Percentiles rank a stretch among this genome's conserved stretches.
Conservation (phyloP, 1,284 basidiomycete species). For the Cryptococcus maquisensis region DNA sequence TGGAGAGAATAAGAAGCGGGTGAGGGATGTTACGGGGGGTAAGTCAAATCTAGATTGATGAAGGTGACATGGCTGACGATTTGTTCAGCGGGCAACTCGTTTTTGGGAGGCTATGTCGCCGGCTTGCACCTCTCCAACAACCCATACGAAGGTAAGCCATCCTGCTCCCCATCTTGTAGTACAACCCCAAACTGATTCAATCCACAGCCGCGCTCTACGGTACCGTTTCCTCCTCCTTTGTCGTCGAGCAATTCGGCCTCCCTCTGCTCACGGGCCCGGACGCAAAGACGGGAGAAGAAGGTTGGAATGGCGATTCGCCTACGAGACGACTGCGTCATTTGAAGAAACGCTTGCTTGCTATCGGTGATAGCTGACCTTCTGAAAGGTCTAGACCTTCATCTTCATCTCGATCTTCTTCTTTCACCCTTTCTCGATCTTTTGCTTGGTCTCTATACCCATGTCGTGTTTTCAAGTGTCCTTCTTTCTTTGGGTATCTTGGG, state of each 20-base stretch:
- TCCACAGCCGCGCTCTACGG: conserved; percentile 32
- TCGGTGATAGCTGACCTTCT: not conserved
- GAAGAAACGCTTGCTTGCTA: not conserved
- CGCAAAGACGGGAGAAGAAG: conserved; percentile 10
- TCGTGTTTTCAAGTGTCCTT: no score
- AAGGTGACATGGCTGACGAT: not conserved
- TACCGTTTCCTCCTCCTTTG: conserved; percentile 41
- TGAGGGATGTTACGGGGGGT: conserved; percentile 42
- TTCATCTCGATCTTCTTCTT: no score
- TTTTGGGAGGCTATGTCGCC: conserved; percentile 42
- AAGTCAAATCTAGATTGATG: conserved; percentile 5
- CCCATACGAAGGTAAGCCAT: conserved; percentile 29
- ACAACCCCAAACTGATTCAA: not conserved
- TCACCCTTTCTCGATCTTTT: no score
- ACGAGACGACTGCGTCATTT: conserved; percentile 16
- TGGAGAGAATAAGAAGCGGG: conserved; percentile 13
- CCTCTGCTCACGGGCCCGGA: conserved; percentile 13
- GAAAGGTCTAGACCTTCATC: not conserved
- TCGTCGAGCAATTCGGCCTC: conserved; percentile 41
- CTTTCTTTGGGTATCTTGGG: not conserved
- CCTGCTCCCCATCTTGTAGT: not conserved
- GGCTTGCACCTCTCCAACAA: conserved; percentile 30
- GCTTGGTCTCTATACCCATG: no score
- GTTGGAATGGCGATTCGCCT: conserved; percentile 39
- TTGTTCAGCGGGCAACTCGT: conserved; percentile 38